Base-by-base conservation (phyloP, 768 basidiomycete genomes). In the Lactarius psammicola region DNA sequence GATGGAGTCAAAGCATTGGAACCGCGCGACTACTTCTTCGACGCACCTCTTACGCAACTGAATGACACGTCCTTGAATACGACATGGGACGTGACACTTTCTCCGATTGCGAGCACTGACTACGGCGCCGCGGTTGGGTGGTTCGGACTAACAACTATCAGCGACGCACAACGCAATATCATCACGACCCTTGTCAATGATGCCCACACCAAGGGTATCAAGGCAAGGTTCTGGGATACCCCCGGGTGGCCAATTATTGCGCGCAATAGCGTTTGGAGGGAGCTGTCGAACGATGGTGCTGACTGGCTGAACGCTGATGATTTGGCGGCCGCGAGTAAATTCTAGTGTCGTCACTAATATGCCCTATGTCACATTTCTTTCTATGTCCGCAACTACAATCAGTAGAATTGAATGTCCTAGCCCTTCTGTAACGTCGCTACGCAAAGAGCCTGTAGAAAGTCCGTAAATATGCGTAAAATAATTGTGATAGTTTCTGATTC, bases 261-360 rank as follows among this genome's bases (percentile, higher is more conserved):
- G 2, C 72, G 79, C 28, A 70, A 80, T 62, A 77, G 74, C 56
- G 72, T 84, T 6, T 85, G 84, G 83, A 71, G 72, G 65, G 75
- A 75, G 53, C 66, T 84, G 59, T 58, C 80, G 67, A 71, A 80
- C 42, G 76, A 76, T 46, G 82, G 81, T 7, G 80, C 77, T 20
- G 80, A 82, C 68, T 84, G 82, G 81, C 69, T 84, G 67, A 84
- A 84, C 68, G 82, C 80, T 15, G 83, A 84, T 71, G 82, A 84
- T 65, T 73, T 82, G 36, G 77, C 76, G 63, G 80, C 80, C 64
- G 79, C 80, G 6, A 77, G 72, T 40, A 64, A 72, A 28, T 80
- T 75, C 51, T 74, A n/a, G 31, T 56, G 33, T 56, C 55, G 1
- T 18, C 49, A 15, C 49, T 23, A 26, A 42, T n/a, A 49, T 13